Evolutionary conservation across 2,329 filamentous ascomycete genomes (phyloP).

Genomic region (Fusarium protoensiforme): DNA sequence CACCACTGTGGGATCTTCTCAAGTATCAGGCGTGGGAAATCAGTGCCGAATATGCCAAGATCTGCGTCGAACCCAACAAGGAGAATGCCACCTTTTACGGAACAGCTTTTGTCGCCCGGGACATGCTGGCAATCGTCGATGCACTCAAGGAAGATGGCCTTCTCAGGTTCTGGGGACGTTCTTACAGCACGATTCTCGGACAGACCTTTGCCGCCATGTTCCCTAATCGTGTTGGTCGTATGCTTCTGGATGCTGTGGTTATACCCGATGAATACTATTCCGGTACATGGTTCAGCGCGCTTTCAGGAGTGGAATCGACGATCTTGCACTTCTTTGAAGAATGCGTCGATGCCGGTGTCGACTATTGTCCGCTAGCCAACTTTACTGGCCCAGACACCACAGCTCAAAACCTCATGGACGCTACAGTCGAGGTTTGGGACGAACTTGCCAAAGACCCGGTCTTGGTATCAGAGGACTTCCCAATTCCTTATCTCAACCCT

Average conservation of each 20-base stretch:
- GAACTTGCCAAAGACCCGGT: constrained; percentile 2
- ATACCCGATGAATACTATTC: constrained; percentile 13
- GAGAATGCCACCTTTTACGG: constrained; percentile 42
- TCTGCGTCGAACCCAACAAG: constrained; percentile 39
- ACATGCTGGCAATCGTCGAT: constrained; percentile 53
- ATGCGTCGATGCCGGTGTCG: constrained; percentile 9
- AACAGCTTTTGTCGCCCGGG: constrained; percentile 49
- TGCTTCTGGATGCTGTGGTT: constrained; percentile 27
- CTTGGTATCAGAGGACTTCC: not conserved
- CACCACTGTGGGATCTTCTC: not conserved
- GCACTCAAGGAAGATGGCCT: constrained; percentile 48
- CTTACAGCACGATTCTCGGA: constrained; percentile 31
- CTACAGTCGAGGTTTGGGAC: not conserved
- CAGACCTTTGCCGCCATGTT: constrained; percentile 33
- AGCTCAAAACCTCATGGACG: not conserved
- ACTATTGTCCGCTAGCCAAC: constrained; percentile 2
- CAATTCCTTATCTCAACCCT: not conserved
- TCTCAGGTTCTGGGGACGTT: constrained; percentile 47
- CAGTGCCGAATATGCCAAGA: not conserved
- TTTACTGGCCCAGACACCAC: constrained; percentile 11
- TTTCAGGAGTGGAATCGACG: not conserved
- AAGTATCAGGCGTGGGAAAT: not conserved
- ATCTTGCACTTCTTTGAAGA: constrained; percentile 7
- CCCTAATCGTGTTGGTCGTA: constrained; percentile 24
- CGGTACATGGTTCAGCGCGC: not conserved